Evolutionary conservation across 805 yeast genomes (phyloP), one percentile per base, ranked within the genome.

Genomic region (Clavispora vitiphila): DNA sequence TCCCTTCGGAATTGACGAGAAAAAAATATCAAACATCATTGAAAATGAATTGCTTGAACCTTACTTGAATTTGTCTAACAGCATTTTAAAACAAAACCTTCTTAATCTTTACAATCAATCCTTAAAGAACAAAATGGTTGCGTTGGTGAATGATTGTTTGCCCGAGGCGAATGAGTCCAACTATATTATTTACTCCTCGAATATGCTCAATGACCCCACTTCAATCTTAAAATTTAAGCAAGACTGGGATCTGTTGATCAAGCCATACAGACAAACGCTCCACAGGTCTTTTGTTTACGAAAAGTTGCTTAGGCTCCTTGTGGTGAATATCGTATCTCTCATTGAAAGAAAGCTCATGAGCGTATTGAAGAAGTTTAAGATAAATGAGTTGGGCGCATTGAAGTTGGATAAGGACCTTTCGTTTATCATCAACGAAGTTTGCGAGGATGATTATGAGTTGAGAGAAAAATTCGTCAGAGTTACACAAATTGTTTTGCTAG

Each of bases 321-420:
- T 85, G 5, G 62, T 72, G 3, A 67, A 75, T 15, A 31, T 44
- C 4, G 54, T 52, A 24, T 45, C 42, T 23, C 39, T 46, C 39
- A 31, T 51, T 8, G 55, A 51, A 54, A 72, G 76, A 47, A 81
- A 81, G 51, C 66, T 91, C 22, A 77, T 91, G 80, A 50, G 71
- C 3, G 68, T 86, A 35, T 77, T 82, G 37, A 76, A 78, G 39
- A 79, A 77, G 49, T 66, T 58, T 48, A 60, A 56, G 38, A 78
- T 88, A 45, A 89, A 86, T 56, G 95, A 86, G 51, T 63, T 86
- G 31, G 98, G 97, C 1, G 81, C 95, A 0, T 73, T 88, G 15
- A 84, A 81, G 49, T 66, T 93, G 38, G 98, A 93, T 49, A 78
- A 86, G 44, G 96, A 90, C 56, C 65, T 89, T 18, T 78, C 89